Evolutionary conservation across 306 rosid species (phyloP), one percentile per base, ranked within the genome.

Genomic region (Malus domestica): DNA sequence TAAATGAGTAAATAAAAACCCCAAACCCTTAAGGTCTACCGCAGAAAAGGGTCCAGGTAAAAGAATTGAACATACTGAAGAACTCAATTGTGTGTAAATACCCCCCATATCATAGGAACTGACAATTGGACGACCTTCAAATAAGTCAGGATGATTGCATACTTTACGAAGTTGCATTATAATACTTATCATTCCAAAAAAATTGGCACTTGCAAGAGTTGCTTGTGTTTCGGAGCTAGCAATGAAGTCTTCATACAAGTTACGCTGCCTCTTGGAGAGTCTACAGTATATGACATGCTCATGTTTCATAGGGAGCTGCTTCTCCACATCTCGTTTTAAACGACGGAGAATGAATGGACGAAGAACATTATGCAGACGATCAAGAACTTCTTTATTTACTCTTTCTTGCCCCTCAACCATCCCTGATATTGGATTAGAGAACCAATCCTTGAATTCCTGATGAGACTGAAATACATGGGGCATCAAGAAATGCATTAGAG

Each of bases 401-500:
- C 90, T 95, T 85, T 95, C 99, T 78, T 95, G 97, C 78, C 99
- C 99, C 87, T 95, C 99, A 46, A 95, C 99, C 99, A 95, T 95
- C 79, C 97, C 99, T 33, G 99, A 85, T 85, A 95, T 95, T 78
- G 99, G 99, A 90, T 95, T 95, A 85, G 97, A 76, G 77, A 95
- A 95, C 99, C 97, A 95, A 72, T 95, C 99, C 87, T 95, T 95
- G 80, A 95, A 95, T 84, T 95, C 99, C 80, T 95, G 99, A 82
- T 95, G 99, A 77, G 99, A 95, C 80, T 95, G 99, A 82, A 95
- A 95, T 70, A 95, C 83, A 78, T 95, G 99, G 75, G 99, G 99
- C 99, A 95, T 95, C 89, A 95, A 89, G 88, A 95, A 95, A 81
- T 95, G 99, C 99, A 95, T 95, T 69, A 95, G 90, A 81, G 99